These are phyloP conservation scores for Pulveroboletus sp. DNA, from an alignment of 768 basidiomycete genomes.

Conservation along the genomic window DNA sequence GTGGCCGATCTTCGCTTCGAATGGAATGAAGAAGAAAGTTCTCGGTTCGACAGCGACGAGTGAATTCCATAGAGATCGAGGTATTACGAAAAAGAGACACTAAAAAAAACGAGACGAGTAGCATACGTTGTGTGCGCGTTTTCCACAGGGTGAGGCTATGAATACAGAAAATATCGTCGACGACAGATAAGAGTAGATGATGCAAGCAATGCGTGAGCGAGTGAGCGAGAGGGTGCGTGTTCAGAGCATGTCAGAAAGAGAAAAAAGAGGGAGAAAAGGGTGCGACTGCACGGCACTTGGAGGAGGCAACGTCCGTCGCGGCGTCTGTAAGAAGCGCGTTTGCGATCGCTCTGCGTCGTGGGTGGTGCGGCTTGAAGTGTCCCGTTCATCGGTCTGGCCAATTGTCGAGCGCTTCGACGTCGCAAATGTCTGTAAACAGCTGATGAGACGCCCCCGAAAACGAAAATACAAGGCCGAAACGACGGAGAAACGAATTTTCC, in stretches of 20 bases:
- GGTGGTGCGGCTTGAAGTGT: no score
- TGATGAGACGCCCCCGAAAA: not conserved
- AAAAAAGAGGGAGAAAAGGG: not conserved
- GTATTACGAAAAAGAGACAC: not conserved
- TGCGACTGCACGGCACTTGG: not conserved
- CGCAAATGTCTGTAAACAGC: conserved; percentile 25
- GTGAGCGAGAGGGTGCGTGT: not conserved
- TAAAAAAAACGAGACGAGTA: not conserved
- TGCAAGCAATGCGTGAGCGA: conserved; percentile 10
- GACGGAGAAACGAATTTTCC: not conserved
- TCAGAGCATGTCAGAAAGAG: not conserved
- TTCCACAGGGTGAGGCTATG: conserved; percentile 11
- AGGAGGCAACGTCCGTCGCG: not conserved
- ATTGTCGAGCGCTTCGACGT: conserved; percentile 25
- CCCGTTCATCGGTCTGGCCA: conserved; percentile 22
- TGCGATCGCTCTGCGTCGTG: no score
- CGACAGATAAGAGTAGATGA: conserved; percentile 23
- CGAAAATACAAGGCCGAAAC: no score
- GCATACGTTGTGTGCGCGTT: conserved; percentile 1
- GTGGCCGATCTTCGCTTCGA: not conserved
- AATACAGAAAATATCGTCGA: conserved; percentile 21
- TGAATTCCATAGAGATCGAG: conserved; percentile 8
- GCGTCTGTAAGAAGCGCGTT: no score
- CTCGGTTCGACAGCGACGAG: conserved; percentile 3
- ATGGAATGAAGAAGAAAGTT: not conserved